phyloP scores from a whole-genome alignment of 2,329 filamentous ascomycete genomes.

The Clathrospora elynae region DNA sequence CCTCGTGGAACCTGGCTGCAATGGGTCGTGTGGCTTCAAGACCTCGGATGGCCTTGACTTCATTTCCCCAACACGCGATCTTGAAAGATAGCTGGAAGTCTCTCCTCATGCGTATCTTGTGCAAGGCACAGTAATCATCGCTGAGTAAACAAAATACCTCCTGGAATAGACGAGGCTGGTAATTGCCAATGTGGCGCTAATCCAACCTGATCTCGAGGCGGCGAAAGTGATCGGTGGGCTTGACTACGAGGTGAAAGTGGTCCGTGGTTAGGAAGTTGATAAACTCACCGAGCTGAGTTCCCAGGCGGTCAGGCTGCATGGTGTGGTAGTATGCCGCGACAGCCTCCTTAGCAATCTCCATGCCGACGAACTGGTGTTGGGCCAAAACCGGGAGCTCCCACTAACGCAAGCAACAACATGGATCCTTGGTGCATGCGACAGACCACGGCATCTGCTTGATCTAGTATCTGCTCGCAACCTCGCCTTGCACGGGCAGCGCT shows the following conservation, averaged over 20 bases:
- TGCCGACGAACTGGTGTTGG: neutral
- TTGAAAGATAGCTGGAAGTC: too few relatives aligned
- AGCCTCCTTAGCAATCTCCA: conserved; percentile 1
- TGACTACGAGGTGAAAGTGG: conserved; percentile 3
- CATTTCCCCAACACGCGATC: too few relatives aligned
- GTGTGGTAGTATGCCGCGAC: conserved; percentile 1
- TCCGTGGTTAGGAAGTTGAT: neutral
- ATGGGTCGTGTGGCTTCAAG: too few relatives aligned
- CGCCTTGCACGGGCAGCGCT: neutral
- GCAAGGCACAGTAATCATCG: neutral
- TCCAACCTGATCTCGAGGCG: neutral
- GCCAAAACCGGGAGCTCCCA: neutral
- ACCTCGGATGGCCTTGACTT: too few relatives aligned
- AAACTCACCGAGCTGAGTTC: neutral
- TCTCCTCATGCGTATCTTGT: too few relatives aligned
- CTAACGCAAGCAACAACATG: neutral
- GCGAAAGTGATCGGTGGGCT: conserved; percentile 2
- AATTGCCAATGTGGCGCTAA: neutral
- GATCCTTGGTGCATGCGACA: neutral
- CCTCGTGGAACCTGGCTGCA: too few relatives aligned
- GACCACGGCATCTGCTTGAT: neutral
- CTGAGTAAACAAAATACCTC: neutral
- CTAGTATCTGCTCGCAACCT: neutral
- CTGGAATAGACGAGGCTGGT: neutral
- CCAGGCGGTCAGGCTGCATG: neutral